Base-by-base conservation (phyloP, 352 stramenopile genomes). In the Phytophthora macrochlamydospora region DNA sequence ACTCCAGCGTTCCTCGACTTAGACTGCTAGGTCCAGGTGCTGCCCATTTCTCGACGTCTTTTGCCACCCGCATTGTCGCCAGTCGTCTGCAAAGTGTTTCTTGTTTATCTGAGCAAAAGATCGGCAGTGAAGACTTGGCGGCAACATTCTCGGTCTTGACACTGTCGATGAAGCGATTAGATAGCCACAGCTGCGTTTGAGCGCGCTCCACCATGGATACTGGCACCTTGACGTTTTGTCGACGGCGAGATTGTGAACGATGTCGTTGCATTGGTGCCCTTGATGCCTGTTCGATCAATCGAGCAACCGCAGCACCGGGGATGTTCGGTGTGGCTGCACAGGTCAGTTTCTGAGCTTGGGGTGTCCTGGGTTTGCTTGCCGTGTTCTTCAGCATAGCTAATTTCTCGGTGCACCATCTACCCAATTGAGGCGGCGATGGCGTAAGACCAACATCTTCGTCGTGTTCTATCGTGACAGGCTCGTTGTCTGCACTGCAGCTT, bases 61-160 rank as follows among this genome's bases (percentile, higher is more conserved):
- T 32, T 12, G 49, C 32, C 6, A 80, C 31, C 28, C 56, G 59
- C 11, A 48, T 48, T 11, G 71, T 79, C 3, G 71, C 69, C 14
- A 83, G 52, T 43, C 64, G 44, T 29, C 75, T 56, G 33, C 63
- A 55, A 7, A 83, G 29, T 37, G 62, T 51, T 12, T 69, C 53
- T 14, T 59, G 43, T 42, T 80, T 81, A 8, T 70, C 62, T 2
- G 59, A 69, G 33, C 56, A 78, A 14, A 83, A 83, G 1, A 58
- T 32, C 6, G 43, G 43, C 11, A 9, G 29, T 43, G 13, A 12
- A 37, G 28, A 43, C 13, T 45, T 42, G 11, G 38, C 9, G 29
- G 31, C 33, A 1, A 29, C 30, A 9, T 49, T n/a, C 18, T 24
- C 18, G 18, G 18, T 24, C 18, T 24, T 7, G 43, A n/a, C 11